Evolutionary conservation across 306 rosid species (phyloP).

Genomic region (Vigna nakashimae): DNA sequence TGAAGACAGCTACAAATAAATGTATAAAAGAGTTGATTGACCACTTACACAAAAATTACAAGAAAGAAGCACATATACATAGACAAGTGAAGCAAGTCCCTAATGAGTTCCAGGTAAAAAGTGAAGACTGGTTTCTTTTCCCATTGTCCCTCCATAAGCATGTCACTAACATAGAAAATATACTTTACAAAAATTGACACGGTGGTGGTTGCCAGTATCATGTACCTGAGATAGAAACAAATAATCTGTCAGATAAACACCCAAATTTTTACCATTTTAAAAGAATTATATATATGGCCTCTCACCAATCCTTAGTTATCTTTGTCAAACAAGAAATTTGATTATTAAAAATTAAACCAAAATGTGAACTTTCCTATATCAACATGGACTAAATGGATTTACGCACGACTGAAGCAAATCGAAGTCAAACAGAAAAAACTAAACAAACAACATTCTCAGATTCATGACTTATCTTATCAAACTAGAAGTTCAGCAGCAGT

Average conservation of each 20-base stretch:
- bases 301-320: conserved; percentile 1
- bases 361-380: conserved; percentile 38
- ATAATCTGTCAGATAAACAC: conserved; percentile 28
- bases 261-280: conserved; percentile 20
- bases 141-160: conserved; percentile 99
- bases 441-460: background rate
- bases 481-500: background rate
- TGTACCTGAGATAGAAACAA: conserved; percentile 76
- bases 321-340: background rate
- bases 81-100: conserved; percentile 96
- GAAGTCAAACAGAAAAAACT: background rate
- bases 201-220: conserved; percentile 95
- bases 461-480: background rate
- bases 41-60: conserved; percentile 92
- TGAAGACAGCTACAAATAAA: conserved; percentile 26
- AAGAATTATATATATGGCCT: background rate
- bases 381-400: conserved; percentile 29
- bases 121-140: conserved; percentile 96
- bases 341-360: conserved; percentile 9
- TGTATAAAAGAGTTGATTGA: conserved; percentile 31
- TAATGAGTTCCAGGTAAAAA: conserved; percentile 90
- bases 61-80: conserved; percentile 97
- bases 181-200: conserved; percentile 90
- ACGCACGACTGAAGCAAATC: background rate
- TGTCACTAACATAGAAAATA: conserved; percentile 87